Evolutionary conservation across 305 asterid species (phyloP).

Genomic region (Fraxinus latifolia): DNA sequence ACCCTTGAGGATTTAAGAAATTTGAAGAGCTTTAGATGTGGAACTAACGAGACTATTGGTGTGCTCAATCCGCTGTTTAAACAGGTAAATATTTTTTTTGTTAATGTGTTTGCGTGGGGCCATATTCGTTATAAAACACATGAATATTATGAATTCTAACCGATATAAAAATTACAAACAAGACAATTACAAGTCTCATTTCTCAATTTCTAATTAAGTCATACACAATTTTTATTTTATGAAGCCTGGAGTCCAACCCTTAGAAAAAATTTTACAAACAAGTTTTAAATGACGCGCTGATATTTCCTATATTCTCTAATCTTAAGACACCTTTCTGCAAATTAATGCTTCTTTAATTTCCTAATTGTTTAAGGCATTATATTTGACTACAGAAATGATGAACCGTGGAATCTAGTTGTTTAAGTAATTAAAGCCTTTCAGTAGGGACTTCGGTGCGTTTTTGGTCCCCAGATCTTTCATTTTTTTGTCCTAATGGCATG

Average conservation of each 20-base stretch:
- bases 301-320: too few species aligned
- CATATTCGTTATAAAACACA: neutral
- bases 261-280: too few species aligned
- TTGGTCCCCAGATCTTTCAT: neutral
- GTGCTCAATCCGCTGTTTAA: neutral
- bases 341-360: neutral
- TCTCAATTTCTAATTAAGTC: neutral
- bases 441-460: neutral
- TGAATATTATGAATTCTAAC: neutral
- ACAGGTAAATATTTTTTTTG: neutral
- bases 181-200: neutral
- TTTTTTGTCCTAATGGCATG: neutral
- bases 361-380: neutral
- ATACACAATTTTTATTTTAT: neutral
- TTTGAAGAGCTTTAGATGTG: neutral
- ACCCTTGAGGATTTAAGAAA: rapidly evolving
- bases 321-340: too few species aligned
- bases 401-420: too few species aligned
- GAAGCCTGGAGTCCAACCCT: neutral
- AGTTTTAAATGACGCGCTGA: too few species aligned
- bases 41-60: neutral
- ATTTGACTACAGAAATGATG: neutral
- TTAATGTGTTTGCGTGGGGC: neutral
- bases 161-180: too few species aligned
- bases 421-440: neutral